A percentile compares a stretch with the other conserved stretches of the same genome.
Evolutionary conservation across 2,329 filamentous ascomycete genomes (phyloP).

Genomic region (Orbilia blumenaviensis): DNA sequence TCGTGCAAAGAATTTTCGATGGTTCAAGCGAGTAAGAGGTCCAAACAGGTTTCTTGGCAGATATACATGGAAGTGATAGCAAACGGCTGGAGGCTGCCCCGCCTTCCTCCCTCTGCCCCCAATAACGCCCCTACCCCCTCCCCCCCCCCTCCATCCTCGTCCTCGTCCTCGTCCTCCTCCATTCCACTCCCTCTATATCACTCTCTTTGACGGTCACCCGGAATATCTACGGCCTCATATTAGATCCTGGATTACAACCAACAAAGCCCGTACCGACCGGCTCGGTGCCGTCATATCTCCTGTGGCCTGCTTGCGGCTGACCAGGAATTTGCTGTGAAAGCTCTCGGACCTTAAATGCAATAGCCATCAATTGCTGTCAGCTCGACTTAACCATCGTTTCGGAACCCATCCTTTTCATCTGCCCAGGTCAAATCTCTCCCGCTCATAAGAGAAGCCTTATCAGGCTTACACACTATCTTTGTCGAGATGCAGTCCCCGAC

Average conservation of each 20-base stretch:
- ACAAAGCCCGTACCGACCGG: background rate
- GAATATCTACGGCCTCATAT: background rate
- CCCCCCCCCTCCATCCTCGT: background rate
- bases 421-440: background rate
- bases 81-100: constrained; percentile 7
- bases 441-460: background rate
- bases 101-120: background rate
- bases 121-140: background rate
- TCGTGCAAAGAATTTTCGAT: background rate
- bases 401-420: background rate
- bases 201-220: background rate
- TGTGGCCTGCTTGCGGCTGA: constrained; percentile 6
- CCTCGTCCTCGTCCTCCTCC: background rate
- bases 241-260: background rate
- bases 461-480: constrained; percentile 63
- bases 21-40: background rate
- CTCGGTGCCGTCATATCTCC: constrained; percentile 8
- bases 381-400: background rate
- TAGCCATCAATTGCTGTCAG: background rate
- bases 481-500: constrained; percentile 69
- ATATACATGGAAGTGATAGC: background rate
- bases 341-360: background rate
- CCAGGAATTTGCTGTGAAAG: background rate
- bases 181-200: background rate
- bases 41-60: constrained; percentile 9